Percentiles rank a stretch among this genome's conserved stretches.
Evolutionary conservation across 306 rosid genomes (phyloP).

Genomic region (Citrullus amarus): DNA sequence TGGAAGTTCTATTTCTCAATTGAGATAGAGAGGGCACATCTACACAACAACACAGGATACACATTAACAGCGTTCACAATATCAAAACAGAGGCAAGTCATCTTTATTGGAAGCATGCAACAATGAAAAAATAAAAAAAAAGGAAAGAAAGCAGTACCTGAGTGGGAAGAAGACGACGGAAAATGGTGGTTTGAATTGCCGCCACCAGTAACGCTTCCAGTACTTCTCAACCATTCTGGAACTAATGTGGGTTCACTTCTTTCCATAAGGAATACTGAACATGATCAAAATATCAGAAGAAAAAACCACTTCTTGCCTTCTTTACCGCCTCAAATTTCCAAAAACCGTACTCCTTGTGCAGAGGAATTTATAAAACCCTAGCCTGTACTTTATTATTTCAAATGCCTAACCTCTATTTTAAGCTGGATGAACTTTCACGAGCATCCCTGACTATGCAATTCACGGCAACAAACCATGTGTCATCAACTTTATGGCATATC

Average conservation of each 20-base stretch:
- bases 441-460: neutral
- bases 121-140: neutral
- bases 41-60: constrained; percentile 25
- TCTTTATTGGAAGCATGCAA: neutral
- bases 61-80: neutral
- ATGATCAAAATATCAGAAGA: constrained; percentile 42
- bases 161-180: constrained; percentile 48
- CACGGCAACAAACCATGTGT: neutral
- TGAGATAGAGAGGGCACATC: constrained; percentile 45
- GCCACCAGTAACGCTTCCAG: constrained; percentile 79
- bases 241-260: constrained; percentile 98
- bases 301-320: constrained; percentile 31
- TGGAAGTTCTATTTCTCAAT: constrained; percentile 55
- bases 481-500: neutral
- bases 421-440: neutral
- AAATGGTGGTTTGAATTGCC: constrained; percentile 85
- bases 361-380: neutral
- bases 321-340: constrained; percentile 26
- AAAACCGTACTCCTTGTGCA: neutral
- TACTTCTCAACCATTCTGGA: constrained; percentile 97
- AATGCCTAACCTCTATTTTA: neutral
- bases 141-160: constrained; percentile 33
- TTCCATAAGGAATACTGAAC: constrained; percentile 92
- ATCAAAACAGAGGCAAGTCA: neutral
- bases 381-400: neutral